Base-by-base conservation (phyloP, 768 basidiomycete species). In the Podaxis sp. region DNA sequence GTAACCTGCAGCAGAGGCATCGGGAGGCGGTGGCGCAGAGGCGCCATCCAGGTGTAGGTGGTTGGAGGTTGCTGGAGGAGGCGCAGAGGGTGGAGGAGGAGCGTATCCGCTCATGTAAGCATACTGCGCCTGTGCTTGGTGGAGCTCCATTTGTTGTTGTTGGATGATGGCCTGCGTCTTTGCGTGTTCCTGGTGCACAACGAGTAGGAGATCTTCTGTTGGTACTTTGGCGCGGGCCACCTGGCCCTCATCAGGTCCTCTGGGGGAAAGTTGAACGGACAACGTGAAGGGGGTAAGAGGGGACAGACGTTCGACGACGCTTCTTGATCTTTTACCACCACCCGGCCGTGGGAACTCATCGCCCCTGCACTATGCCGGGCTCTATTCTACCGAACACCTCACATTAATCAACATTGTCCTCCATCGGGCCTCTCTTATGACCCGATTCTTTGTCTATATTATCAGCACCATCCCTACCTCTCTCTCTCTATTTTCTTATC, bases 141-240 rank as follows among this genome's bases (percentile, higher is more conserved):
- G 92, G 28, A 93, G 80, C 69, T 93, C 92, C 88, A 91, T 89
- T 74, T 93, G 92, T 72, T 93, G 90, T 57, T 91, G 90, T 56
- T 82, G 80, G 4, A 90, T 73, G 12, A 83, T 72, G 2, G 77
- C 67, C 64, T 84, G 82, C 58, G 94, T 89, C 74, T 99, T 96
- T 28, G 84, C 87, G 70, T 95, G 93, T 72, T 99, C 95, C 65
- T 86, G 82, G 17, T 84, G 84, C 8, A 99, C 93, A n/a, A 97
- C 95, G 42, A 89, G 82, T 9, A 96, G 82, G 2, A 98, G 83
- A 71, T 98, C 95, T 66, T 95, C 92, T 0, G 94, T 93, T 28
- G 96, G 77, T 6, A 87, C 87, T 74, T 93, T 93, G 3, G 95
- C 96, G 49, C 92, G 87, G 22, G 88, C 88, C 0, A 96, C 89